Evolutionary conservation across 441 rosid genomes (phyloP).

Genomic region (Brassica hybrid): DNA sequence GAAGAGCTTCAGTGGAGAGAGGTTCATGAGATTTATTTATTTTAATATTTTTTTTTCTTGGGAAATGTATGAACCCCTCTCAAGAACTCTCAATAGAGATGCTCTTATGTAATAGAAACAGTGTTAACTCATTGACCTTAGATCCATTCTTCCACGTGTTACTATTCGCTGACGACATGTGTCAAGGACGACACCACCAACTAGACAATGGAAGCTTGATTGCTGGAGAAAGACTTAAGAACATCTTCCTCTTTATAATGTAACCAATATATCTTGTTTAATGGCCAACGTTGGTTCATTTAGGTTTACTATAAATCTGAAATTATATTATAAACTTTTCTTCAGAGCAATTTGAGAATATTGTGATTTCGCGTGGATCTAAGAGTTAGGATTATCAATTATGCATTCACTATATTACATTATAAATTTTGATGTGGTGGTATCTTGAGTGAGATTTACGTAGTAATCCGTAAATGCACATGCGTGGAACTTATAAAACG

Average conservation of each 20-base stretch:
- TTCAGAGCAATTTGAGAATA: neutral
- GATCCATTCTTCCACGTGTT: too few relatives aligned
- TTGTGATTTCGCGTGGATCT: conserved; percentile 31
- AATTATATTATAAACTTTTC: neutral
- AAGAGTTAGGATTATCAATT: neutral
- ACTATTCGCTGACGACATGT: too few relatives aligned
- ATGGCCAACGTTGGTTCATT: conserved; percentile 37
- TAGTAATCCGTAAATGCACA: conserved; percentile 19
- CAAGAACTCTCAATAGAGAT: too few relatives aligned
- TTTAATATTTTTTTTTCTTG: too few relatives aligned
- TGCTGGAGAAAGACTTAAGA: conserved; percentile 44
- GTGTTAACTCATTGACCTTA: too few relatives aligned
- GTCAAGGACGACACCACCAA: conserved; percentile 80
- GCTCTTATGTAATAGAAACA: too few relatives aligned
- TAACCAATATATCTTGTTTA: conserved; percentile 1
- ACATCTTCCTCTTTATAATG: conserved; percentile 5
- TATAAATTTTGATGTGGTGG: conserved; percentile 14
- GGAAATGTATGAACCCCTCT: too few relatives aligned
- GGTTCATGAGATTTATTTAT: too few relatives aligned
- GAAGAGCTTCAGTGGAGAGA: too few relatives aligned
- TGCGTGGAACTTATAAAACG: conserved; percentile 27
- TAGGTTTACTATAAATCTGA: conserved; percentile 24
- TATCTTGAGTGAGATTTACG: conserved; percentile 42
- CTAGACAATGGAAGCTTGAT: conserved; percentile 57
- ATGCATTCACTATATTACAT: conserved; percentile 8